These are phyloP conservation scores for Nicotiana undulata DNA, from an alignment of 257 asterid species.

Conservation along the genomic window DNA sequence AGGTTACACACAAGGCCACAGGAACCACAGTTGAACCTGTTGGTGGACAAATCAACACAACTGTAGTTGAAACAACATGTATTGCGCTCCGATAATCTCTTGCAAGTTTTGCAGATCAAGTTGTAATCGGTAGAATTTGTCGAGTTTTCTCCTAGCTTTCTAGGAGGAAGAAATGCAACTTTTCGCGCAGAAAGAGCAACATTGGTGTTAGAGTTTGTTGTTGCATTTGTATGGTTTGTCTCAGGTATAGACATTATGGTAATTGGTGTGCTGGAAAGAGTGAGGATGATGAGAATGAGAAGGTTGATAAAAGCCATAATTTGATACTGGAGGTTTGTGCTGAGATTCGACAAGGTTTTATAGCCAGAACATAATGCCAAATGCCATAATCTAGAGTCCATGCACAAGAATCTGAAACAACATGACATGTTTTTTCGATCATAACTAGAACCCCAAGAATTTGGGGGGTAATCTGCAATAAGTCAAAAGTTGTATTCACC, in stretches of 20 bases:
- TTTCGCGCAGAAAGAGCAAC: not conserved
- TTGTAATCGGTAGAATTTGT: not conserved
- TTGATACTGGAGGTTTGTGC: not conserved
- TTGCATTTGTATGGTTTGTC: not conserved
- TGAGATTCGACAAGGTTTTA: not conserved
- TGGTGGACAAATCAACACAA: not conserved
- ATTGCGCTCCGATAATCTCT: not conserved
- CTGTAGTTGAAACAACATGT: not conserved
- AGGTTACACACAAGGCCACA: not conserved
- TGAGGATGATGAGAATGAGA: not conserved
- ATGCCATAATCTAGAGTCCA: not conserved
- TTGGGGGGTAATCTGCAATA: no score
- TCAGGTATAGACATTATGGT: not conserved
- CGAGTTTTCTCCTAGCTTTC: not conserved
- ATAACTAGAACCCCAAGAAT: not conserved
- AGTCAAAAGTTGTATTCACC: not conserved
- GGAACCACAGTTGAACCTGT: not conserved
- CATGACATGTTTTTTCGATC: not conserved
- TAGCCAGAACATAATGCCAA: not conserved
- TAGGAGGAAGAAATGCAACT: not conserved
- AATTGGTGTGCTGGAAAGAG: not conserved
- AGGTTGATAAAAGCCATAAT: conserved; percentile 3
- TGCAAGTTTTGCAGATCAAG: conserved; percentile 2
- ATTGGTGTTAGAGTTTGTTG: not conserved
- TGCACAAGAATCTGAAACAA: conserved; percentile 7